Percentiles rank a stretch among this genome's conserved stretches.
These are phyloP conservation scores for Micromonas pusilla DNA, from an alignment of 139 green algal genomes.

Conservation along the genomic window DNA sequence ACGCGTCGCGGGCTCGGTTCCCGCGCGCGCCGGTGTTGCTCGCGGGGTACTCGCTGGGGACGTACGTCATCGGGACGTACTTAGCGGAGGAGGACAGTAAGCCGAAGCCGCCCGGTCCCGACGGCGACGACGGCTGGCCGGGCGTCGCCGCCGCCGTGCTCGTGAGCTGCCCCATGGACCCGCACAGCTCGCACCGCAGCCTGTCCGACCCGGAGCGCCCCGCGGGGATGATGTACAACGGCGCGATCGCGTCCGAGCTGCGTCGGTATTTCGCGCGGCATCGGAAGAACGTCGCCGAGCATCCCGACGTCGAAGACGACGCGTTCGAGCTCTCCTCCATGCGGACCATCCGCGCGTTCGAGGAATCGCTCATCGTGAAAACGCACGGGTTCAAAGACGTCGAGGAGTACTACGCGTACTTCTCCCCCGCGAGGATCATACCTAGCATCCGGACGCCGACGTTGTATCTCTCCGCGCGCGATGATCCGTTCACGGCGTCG, in stretches of 20 bases:
- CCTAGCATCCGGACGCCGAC: background rate
- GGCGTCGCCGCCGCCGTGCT: background rate
- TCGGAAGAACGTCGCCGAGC: background rate
- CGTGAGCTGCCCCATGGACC: background rate
- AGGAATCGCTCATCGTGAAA: background rate
- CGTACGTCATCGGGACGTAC: background rate
- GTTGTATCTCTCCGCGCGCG: background rate
- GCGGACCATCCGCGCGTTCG: background rate
- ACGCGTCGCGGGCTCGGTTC: background rate
- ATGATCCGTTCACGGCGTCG: background rate
- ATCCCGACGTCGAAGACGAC: background rate
- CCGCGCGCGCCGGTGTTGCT: background rate
- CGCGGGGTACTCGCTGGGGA: background rate
- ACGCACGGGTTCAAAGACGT: background rate
- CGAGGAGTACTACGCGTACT: background rate
- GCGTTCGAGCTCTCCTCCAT: background rate
- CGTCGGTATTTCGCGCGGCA: background rate
- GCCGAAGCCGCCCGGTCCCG: no score
- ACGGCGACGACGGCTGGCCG: background rate
- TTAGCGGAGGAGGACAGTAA: background rate
- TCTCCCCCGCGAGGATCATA: background rate
- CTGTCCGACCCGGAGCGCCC: background rate
- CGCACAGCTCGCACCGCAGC: background rate
- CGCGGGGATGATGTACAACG: background rate
- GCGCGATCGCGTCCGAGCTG: background rate